Percentiles rank a stretch among this genome's conserved stretches.
Conservation (phyloP, 306 rosid genomes). For the Carpinus viminea region DNA sequence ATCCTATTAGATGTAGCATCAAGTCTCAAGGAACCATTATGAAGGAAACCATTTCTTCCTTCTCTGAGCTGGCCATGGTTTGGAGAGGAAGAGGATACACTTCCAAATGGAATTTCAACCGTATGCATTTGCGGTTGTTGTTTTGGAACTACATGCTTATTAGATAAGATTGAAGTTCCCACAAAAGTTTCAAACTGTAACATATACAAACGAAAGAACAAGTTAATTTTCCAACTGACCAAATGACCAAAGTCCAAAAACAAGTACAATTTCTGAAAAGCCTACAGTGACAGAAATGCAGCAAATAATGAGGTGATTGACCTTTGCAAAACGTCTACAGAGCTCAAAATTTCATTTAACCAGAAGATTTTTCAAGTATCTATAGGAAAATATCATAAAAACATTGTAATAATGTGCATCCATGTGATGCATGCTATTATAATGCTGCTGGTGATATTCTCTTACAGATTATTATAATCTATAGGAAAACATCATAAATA, state of each 20-base stretch:
- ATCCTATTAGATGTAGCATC: not conserved
- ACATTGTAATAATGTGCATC: too few relatives aligned
- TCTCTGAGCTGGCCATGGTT: too few relatives aligned
- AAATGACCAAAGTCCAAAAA: not conserved
- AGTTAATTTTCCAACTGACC: constrained; percentile 13
- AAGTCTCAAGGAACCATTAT: too few relatives aligned
- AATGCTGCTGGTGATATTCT: too few relatives aligned
- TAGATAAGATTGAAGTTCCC: constrained; percentile 2
- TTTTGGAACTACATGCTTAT: constrained; percentile 16
- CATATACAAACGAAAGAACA: constrained; percentile 3
- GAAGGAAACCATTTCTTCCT: too few relatives aligned
- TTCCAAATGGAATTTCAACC: constrained; percentile 14
- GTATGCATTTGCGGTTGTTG: constrained; percentile 7
- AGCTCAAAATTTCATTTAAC: constrained; percentile 16
- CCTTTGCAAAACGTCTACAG: constrained; percentile 12
- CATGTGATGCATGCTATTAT: too few relatives aligned
- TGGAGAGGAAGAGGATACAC: not conserved
- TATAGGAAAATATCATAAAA: too few relatives aligned
- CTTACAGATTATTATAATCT: not conserved
- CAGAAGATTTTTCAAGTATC: not conserved
- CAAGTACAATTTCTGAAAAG: constrained; percentile 3
- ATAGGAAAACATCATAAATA: constrained; percentile 22
- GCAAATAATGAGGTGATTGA: not conserved
- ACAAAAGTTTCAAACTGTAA: not conserved
- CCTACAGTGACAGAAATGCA: not conserved